phyloP scores from a whole-genome alignment of 2,329 filamentous ascomycete species.

The Balansia obtecta region DNA sequence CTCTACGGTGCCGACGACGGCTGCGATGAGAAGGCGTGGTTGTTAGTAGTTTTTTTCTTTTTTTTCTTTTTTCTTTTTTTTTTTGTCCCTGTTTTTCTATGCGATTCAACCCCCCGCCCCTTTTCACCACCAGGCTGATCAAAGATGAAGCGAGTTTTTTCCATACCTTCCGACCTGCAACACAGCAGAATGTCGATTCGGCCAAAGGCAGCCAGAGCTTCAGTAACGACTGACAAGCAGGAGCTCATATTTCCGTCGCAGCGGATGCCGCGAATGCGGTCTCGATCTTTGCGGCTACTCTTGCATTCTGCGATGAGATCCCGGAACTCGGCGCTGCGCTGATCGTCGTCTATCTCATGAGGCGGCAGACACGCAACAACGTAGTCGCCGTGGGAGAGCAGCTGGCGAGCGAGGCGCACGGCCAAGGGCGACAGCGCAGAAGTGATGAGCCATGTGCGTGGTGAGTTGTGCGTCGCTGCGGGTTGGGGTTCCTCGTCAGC shows the following conservation, averaged over 20 bases:
- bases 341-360: slow-evolving; percentile 63
- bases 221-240: slow-evolving; percentile 76
- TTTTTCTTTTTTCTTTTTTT: too few species aligned
- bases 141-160: background rate
- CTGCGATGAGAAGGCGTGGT: slow-evolving; percentile 26
- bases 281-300: slow-evolving; percentile 47
- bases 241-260: slow-evolving; percentile 55
- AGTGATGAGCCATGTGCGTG: slow-evolving; percentile 88
- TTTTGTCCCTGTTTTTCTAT: too few species aligned
- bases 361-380: slow-evolving; percentile 76
- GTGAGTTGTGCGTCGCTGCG: slow-evolving; percentile 54
- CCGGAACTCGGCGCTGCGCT: slow-evolving; percentile 66
- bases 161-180: slow-evolving; percentile 70
- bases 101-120: too few species aligned
- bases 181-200: slow-evolving; percentile 83
- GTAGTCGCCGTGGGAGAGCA: slow-evolving; percentile 85
- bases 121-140: too few species aligned
- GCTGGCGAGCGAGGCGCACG: slow-evolving; percentile 66
- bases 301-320: slow-evolving; percentile 62
- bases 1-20: slow-evolving; percentile 81
- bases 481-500: slow-evolving; percentile 18
- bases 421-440: slow-evolving; percentile 75
- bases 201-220: slow-evolving; percentile 74
- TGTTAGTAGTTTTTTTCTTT: background rate
- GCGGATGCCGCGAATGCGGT: slow-evolving; percentile 55